Conservation (phyloP, 257 asterid species). For the Thymus mandschuricus region DNA sequence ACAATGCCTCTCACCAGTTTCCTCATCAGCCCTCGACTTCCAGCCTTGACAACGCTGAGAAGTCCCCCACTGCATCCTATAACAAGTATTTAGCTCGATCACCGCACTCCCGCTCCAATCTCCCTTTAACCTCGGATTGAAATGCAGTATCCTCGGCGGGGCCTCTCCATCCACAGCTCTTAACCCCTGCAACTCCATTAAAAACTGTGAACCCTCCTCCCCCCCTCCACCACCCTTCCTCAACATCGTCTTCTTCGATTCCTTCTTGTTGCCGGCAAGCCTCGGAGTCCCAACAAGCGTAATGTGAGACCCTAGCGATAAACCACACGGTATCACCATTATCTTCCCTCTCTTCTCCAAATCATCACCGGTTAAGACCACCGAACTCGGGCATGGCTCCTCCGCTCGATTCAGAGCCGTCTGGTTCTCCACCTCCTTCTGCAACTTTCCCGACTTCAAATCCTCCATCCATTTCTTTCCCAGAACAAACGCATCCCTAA, state of each 20-base stretch:
- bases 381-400: slow-evolving; percentile 72
- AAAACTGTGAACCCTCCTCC: slow-evolving; percentile 73
- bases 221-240: slow-evolving; percentile 38
- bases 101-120: slow-evolving; percentile 91
- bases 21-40: slow-evolving; percentile 81
- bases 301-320: slow-evolving; percentile 87
- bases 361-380: slow-evolving; percentile 52
- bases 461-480: slow-evolving; percentile 73
- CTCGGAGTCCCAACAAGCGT: slow-evolving; percentile 80
- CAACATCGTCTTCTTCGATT: slow-evolving; percentile 49
- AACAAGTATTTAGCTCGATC: slow-evolving; percentile 89
- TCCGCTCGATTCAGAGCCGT: slow-evolving; percentile 30
- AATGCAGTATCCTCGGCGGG: slow-evolving; percentile 90
- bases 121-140: slow-evolving; percentile 87
- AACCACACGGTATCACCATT: slow-evolving; percentile 85
- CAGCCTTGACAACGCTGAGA: slow-evolving; percentile 90
- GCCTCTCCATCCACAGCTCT: slow-evolving; percentile 92
- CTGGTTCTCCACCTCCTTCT: slow-evolving; percentile 43
- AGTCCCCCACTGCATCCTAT: slow-evolving; percentile 94
- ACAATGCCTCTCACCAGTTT: slow-evolving; percentile 61
- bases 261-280: slow-evolving; percentile 52
- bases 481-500: slow-evolving; percentile 70
- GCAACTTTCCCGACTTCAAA: slow-evolving; percentile 58
- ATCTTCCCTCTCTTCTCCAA: slow-evolving; percentile 50
- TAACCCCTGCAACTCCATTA: slow-evolving; percentile 89